These are phyloP conservation scores for Collybia sp. DNA, from an alignment of 768 basidiomycete genomes.

Conservation along the genomic window DNA sequence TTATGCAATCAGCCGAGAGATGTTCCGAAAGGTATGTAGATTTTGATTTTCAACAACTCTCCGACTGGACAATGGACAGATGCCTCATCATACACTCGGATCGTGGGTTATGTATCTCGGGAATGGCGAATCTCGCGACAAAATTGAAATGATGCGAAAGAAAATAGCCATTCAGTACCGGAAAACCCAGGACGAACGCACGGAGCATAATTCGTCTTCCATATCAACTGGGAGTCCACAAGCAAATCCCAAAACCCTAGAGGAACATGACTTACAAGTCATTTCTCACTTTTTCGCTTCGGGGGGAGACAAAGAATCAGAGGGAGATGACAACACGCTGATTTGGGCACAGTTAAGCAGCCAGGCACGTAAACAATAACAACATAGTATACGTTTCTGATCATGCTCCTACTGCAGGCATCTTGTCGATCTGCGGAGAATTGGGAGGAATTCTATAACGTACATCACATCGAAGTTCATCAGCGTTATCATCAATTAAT, in stretches of 20 bases:
- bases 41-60: conserved; percentile 3
- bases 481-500: conserved; percentile 30
- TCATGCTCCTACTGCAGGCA: conserved; percentile 19
- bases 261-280: conserved; percentile 42
- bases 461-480: conserved; percentile 35
- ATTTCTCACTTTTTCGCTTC: conserved; percentile 54
- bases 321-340: conserved; percentile 34
- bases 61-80: conserved; percentile 38
- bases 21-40: conserved; percentile 40
- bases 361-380: conserved; percentile 30
- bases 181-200: conserved; percentile 26
- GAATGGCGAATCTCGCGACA: conserved; percentile 20
- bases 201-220: conserved; percentile 4
- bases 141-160: conserved; percentile 45
- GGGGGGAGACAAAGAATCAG: conserved; percentile 36
- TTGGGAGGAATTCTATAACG: conserved; percentile 51
- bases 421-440: conserved; percentile 32
- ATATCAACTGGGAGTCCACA: neutral
- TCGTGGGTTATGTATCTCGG: conserved; percentile 48
- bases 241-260: conserved; percentile 3
- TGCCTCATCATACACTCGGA: conserved; percentile 49
- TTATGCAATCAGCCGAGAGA: conserved; percentile 26
- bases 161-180: conserved; percentile 45
- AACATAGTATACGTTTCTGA: conserved; percentile 2
- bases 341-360: conserved; percentile 47